These are phyloP conservation scores for Candolleomyces eurysporus DNA, from an alignment of 768 basidiomycete genomes.

Conservation along the genomic window DNA sequence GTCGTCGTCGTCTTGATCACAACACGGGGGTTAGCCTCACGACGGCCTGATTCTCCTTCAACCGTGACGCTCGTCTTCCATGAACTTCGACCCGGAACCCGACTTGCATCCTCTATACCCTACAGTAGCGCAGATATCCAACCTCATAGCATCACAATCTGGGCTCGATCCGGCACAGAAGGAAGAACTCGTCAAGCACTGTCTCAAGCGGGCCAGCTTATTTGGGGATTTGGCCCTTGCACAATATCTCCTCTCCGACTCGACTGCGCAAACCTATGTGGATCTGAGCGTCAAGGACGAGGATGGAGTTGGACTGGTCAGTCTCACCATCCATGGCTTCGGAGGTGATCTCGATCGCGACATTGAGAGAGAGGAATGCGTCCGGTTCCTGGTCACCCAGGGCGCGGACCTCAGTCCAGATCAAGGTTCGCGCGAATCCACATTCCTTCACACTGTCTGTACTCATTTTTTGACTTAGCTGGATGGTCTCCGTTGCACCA, in stretches of 20 bases:
- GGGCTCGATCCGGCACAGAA: slow-evolving; percentile 70
- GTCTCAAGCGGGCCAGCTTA: slow-evolving; percentile 68
- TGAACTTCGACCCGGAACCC: slow-evolving; percentile 71
- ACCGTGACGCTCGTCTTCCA: slow-evolving; percentile 19
- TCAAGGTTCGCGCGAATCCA: slow-evolving; percentile 49
- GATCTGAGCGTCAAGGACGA: slow-evolving; percentile 78
- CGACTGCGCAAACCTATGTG: slow-evolving; percentile 60
- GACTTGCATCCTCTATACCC: slow-evolving; percentile 82
- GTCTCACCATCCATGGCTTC: slow-evolving; percentile 77
- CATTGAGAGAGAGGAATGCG: slow-evolving; percentile 89
- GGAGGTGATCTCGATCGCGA: slow-evolving; percentile 79
- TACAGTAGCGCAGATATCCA: slow-evolving; percentile 56
- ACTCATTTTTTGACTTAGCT: slow-evolving; percentile 40
- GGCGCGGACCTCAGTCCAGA: slow-evolving; percentile 72
- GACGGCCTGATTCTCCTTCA: neutral
- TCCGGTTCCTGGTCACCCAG: slow-evolving; percentile 73
- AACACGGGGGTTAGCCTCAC: neutral
- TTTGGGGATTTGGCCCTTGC: slow-evolving; percentile 76
- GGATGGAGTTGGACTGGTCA: slow-evolving; percentile 80
- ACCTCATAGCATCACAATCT: slow-evolving; percentile 63
- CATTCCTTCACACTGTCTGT: too few species aligned
- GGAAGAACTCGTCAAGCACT: slow-evolving; percentile 69
- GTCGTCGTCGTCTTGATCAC: neutral
- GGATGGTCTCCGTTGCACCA: slow-evolving; percentile 97
- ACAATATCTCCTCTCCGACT: slow-evolving; percentile 68